These are phyloP conservation scores for Sclerospora graminicola DNA, from an alignment of 352 stramenopile genomes.

Conservation along the genomic window DNA sequence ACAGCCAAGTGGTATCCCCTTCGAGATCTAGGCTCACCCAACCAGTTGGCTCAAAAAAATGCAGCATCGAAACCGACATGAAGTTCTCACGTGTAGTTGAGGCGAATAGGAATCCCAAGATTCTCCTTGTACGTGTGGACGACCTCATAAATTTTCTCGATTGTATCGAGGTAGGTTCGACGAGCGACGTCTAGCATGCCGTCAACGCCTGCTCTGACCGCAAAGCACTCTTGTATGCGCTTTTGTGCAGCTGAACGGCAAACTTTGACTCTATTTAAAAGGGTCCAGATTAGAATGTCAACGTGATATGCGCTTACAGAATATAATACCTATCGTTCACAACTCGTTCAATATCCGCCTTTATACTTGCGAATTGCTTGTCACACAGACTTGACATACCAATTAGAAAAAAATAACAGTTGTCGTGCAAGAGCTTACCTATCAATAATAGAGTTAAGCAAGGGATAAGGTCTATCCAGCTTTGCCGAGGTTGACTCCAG, in stretches of 20 bases:
- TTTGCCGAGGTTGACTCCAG: conserved; percentile 28
- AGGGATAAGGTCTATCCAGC: conserved; percentile 21
- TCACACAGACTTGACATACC: conserved; percentile 29
- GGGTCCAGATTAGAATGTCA: background rate
- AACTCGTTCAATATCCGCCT: conserved; percentile 53
- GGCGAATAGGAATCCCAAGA: conserved; percentile 44
- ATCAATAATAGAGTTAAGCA: conserved; percentile 56
- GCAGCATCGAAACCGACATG: background rate
- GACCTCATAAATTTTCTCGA: conserved; percentile 74
- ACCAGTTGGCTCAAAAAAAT: background rate
- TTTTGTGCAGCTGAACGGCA: conserved; percentile 63
- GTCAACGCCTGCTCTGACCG: conserved; percentile 67
- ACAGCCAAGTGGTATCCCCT: conserved; percentile 68
- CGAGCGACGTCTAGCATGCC: conserved; percentile 79
- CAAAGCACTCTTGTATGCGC: conserved; percentile 81
- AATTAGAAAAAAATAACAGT: conserved; percentile 6
- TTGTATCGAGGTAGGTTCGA: conserved; percentile 71
- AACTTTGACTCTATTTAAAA: conserved; percentile 40
- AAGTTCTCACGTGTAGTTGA: conserved; percentile 65
- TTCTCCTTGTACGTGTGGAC: conserved; percentile 68
- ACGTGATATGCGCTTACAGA: background rate
- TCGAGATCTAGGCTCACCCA: conserved; percentile 22
- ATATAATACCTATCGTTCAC: conserved; percentile 57
- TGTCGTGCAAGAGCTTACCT: conserved; percentile 23
- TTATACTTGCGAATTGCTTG: conserved; percentile 42